Evolutionary conservation across 106 monocot species (phyloP), one percentile per base, ranked within the genome.

Genomic region (Dendrobium huoshanense): DNA sequence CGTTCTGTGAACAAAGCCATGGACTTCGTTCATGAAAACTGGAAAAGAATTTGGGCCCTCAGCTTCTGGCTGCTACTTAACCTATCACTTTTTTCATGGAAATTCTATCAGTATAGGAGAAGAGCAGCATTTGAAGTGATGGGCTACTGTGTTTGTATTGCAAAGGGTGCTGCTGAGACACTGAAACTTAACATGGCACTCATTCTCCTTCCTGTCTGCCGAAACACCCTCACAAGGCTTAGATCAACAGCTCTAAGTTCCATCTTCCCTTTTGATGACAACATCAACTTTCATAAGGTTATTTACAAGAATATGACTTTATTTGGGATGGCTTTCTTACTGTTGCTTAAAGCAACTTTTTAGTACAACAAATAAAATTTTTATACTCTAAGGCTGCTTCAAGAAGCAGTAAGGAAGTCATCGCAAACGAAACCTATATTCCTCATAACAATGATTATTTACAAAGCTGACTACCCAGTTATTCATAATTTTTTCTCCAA

Each of bases 111-210:
- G 77, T 99, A 95, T 80, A 88, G 44, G 78, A 77, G 78, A 44
- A 85, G 83, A 75, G 33, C 88, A 72, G 89, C 91, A 31, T 99
- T 84, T 72, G 84, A 95, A 85, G 89, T 99, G 77, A 99, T 99
- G 95, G 98, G 95, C 22, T 85, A 93, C 41, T 99, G 98, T 65
- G 98, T 95, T 25, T 95, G 92, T 43, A 20, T 87, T 41, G 98
- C 98, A 54, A 99, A 99, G 82, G 98, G 95, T 31, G 91, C 92
- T 24, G 98, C 95, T n/a, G 98, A 99, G 84, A 92, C 89, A 4
- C 78, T 93, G 80, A 99, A 99, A 85, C 76, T 99, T 24, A 99
- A 99, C 87, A 99, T 99, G 98, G 98, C 98, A 59, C 75, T 99
- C n/a, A 90, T 95, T 82, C 87, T 99, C 31, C 70, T 99, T 41